Evolutionary conservation across 305 asterid species (phyloP).

Genomic region (Fraxinus platypoda): DNA sequence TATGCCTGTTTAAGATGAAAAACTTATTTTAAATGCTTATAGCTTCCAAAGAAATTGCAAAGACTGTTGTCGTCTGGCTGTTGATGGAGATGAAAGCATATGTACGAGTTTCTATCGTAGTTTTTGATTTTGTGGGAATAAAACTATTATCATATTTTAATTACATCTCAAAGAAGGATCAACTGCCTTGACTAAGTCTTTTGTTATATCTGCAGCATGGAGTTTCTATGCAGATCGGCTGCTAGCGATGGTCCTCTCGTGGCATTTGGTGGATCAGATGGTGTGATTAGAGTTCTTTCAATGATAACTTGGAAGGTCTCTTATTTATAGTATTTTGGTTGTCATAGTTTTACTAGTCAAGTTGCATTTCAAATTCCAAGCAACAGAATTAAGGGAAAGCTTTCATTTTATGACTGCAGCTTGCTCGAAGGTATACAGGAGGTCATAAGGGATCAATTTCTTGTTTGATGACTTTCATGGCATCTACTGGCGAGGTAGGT

Average conservation of each 20-base stretch:
- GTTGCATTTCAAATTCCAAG: constrained; percentile 18
- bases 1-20: neutral
- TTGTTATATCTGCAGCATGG: constrained; percentile 76
- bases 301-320: constrained; percentile 98
- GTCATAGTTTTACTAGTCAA: constrained; percentile 18
- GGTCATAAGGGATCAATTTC: constrained; percentile 95
- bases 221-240: constrained; percentile 74
- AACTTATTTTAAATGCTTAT: neutral
- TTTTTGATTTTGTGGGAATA: neutral
- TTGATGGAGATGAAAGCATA: constrained; percentile 5
- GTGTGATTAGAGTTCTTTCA: constrained; percentile 98
- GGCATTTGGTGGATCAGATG: constrained; percentile 99
- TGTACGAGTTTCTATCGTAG: neutral
- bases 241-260: constrained; percentile 95
- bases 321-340: constrained; percentile 20
- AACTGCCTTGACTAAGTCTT: constrained; percentile 26
- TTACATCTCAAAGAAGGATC: constrained; percentile 24
- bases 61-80: neutral
- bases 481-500: constrained; percentile 93
- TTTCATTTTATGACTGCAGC: constrained; percentile 50
- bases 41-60: constrained; percentile 14
- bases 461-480: constrained; percentile 98
- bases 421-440: constrained; percentile 98
- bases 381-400: constrained; percentile 14
- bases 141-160: constrained; percentile 16